Evolutionary conservation across 805 yeast species (phyloP), one percentile per base, ranked within the genome.

Genomic region (Barnettozyma sucrosica): DNA sequence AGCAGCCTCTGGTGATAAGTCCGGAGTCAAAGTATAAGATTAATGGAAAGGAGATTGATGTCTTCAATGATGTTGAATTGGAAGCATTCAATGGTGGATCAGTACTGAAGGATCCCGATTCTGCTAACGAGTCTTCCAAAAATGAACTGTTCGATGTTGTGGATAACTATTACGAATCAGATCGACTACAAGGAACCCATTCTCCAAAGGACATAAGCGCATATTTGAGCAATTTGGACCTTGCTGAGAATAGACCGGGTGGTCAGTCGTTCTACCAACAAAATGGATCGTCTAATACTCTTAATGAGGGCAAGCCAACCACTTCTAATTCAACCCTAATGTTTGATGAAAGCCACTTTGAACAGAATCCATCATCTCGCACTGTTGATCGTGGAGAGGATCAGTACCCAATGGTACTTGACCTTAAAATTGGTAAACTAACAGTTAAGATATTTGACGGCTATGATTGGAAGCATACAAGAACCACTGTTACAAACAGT

Each of bases 401-500:
- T 7, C 33, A 30, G 11, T 36, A 36, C 26, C 63, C 64, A 4
- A 33, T 58, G 51, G 39, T 37, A 3, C n/a, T 61, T 16, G 50
- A 33, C 16, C 16, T 75, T 1, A 67, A 68, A 39, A 57, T 62
- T 1, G 49, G 72, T 2, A 72, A 72, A 42, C 64, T 70, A 0
- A 59, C 57, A 1, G 56, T 85, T 2, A 76, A 71, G 44, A 65
- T 92, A 18, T 81, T 77, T 62, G 99, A 93, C 67, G 99, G 99
- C 0, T 93, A 83, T 60, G 98, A 93, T 57, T 89, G 97, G 95
- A 76, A 76, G 47, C 77, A 79, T 38, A 89, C 98, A 0, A 74
- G 95, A 48, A 71, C 70, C 21, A 71, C 81, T 0, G 82, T 93
- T 25, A 68, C 71, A 10, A 76, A 74, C n/a, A 85, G 87, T 0